A percentile compares a stretch with the other conserved stretches of the same genome.
phyloP scores from a whole-genome alignment of 192 early-diverging fungal genomes.

The Dissophora globulifera region DNA sequence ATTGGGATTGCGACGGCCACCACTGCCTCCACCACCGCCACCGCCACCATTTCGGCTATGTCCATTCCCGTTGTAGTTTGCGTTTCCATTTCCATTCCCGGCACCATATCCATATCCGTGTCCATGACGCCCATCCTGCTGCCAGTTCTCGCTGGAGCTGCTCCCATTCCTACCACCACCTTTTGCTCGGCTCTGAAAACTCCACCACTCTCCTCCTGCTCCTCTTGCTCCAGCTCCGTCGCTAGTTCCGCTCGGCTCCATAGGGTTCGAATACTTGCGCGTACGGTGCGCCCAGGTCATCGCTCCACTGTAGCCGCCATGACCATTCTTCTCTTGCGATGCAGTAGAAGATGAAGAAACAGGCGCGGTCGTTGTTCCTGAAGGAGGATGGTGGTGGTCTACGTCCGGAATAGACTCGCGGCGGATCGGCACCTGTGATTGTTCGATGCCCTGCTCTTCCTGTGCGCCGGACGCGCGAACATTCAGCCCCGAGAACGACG shows the following conservation, averaged over 20 bases:
- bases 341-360: no score
- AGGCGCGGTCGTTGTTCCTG: no score
- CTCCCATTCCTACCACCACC: neutral
- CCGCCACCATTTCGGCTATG: neutral
- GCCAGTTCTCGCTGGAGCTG: slow-evolving; percentile 7
- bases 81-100: neutral
- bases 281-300: no score
- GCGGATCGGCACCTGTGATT: slow-evolving; percentile 8
- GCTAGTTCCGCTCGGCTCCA: neutral
- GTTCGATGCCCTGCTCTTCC: slow-evolving; percentile 42
- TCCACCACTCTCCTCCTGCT: no score
- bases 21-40: neutral
- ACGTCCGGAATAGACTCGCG: slow-evolving; percentile 2
- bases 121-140: neutral
- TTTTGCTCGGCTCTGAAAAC: no score
- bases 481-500: slow-evolving; percentile 23
- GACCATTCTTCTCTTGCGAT: no score
- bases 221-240: no score
- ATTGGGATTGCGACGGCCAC: neutral
- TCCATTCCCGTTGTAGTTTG: neutral
- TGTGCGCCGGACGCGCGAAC: slow-evolving; percentile 6
- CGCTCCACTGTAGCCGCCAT: no score
- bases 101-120: neutral
- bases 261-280: slow-evolving; percentile 12
- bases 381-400: no score